phyloP scores from a whole-genome alignment of 805 yeast genomes.

The Yarrowia divulgata region DNA sequence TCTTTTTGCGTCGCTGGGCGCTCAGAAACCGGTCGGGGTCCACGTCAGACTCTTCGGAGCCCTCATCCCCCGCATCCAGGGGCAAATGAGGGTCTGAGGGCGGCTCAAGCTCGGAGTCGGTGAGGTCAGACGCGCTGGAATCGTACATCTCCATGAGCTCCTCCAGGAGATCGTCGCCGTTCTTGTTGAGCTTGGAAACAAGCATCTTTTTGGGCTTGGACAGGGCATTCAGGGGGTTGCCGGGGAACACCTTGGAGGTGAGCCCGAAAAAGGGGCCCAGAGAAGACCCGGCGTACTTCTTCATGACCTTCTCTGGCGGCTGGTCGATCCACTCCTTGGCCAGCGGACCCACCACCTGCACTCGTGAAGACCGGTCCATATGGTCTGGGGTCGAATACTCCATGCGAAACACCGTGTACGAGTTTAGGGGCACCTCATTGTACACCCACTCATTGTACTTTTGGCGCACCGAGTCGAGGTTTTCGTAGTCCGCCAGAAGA shows the following conservation, averaged over 20 bases:
- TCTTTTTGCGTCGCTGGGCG: constrained; percentile 16
- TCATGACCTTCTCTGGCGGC: constrained; percentile 24
- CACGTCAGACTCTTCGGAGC: constrained; percentile 16
- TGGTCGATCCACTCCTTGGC: constrained; percentile 45
- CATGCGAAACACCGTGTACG: constrained; percentile 50
- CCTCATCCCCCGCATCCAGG: neutral
- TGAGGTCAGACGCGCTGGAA: constrained; percentile 9
- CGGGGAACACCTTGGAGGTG: constrained; percentile 12
- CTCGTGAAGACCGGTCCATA: constrained; percentile 48
- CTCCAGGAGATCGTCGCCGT: constrained; percentile 22
- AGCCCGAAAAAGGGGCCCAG: constrained; percentile 22
- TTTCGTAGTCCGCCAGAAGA: constrained; percentile 23
- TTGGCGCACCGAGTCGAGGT: constrained; percentile 14
- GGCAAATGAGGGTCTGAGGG: neutral
- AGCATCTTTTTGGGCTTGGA: constrained; percentile 29
- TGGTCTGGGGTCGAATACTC: constrained; percentile 46
- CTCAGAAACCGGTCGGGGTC: constrained; percentile 20
- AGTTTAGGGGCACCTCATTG: constrained; percentile 41
- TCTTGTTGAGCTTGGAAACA: constrained; percentile 14
- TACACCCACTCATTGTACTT: constrained; percentile 17
- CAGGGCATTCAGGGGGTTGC: constrained; percentile 9
- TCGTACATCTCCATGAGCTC: constrained; percentile 37
- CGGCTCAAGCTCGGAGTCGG: constrained; percentile 14
- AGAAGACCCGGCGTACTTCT: constrained; percentile 20
- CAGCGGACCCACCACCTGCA: constrained; percentile 49